Percentiles rank a stretch among this genome's conserved stretches.
phyloP scores from a whole-genome alignment of 2,329 filamentous ascomycete genomes.

The Cryoendolithus antarcticus region DNA sequence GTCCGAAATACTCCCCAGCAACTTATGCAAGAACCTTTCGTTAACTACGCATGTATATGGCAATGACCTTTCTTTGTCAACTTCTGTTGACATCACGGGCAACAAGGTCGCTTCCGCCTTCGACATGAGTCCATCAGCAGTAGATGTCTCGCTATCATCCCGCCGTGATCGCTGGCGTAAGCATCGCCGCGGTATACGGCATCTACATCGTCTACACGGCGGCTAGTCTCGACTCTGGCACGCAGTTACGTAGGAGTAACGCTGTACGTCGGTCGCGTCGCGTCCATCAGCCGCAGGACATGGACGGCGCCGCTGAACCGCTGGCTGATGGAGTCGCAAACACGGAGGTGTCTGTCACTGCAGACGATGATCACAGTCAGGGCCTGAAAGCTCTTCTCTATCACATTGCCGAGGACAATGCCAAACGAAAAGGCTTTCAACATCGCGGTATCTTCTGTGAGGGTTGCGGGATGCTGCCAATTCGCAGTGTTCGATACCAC shows the following conservation, averaged over 20 bases:
- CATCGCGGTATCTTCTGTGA: conserved; percentile 91
- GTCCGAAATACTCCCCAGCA: too few species aligned
- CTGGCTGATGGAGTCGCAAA: conserved; percentile 11
- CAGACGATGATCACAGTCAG: conserved; percentile 16
- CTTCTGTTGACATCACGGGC: too few species aligned
- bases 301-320: neutral
- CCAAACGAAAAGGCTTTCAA: conserved; percentile 74
- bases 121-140: neutral
- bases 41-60: neutral
- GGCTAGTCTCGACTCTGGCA: conserved; percentile 19
- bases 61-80: neutral
- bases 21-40: too few species aligned
- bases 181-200: conserved; percentile 43
- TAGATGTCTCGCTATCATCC: conserved; percentile 28
- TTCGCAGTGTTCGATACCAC: conserved; percentile 82
- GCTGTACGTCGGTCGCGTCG: conserved; percentile 42
- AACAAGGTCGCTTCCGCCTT: neutral
- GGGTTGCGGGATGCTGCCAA: conserved; percentile 73
- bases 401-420: conserved; percentile 86
- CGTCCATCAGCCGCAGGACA: neutral
- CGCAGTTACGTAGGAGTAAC: conserved; percentile 50
- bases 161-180: conserved; percentile 44
- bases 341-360: conserved; percentile 14
- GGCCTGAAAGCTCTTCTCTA: conserved; percentile 51
- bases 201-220: conserved; percentile 46